Percentiles rank a stretch among this genome's conserved stretches.
Conservation (phyloP, 1,139 yeast species). For the Ashbya aceris region DNA sequence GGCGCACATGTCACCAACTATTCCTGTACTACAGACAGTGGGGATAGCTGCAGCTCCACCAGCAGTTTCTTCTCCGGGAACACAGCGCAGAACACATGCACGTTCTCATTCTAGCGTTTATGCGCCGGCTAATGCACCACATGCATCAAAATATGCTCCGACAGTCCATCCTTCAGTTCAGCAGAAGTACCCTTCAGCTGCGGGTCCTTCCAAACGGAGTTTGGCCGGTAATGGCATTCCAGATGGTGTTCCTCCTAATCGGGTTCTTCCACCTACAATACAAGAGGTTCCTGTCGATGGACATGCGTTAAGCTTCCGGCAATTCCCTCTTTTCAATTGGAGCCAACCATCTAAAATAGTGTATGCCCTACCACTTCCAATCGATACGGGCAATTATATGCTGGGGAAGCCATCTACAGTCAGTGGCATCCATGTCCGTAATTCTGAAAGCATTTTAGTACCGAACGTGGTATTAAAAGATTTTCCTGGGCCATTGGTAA, state of each 20-base stretch:
- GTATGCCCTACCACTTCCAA: constrained; percentile 36
- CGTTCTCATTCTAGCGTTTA: constrained; percentile 27
- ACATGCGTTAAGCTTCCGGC: constrained; percentile 37
- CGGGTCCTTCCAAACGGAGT: neutral
- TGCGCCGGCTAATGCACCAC: constrained; percentile 25
- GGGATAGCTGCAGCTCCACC: constrained; percentile 6
- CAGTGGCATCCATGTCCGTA: constrained; percentile 29
- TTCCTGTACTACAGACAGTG: constrained; percentile 9
- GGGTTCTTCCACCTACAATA: neutral
- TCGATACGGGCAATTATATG: constrained; percentile 11
- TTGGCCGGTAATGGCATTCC: no score
- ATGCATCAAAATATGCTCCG: constrained; percentile 33
- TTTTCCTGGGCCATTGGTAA: constrained; percentile 30
- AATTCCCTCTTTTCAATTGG: constrained; percentile 76
- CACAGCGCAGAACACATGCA: constrained; percentile 18
- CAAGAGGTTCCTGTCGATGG: constrained; percentile 12
- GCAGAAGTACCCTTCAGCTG: constrained; percentile 8
- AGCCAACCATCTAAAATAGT: constrained; percentile 41
- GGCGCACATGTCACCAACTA: neutral
- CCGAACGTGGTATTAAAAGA: constrained; percentile 25
- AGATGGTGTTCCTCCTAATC: constrained; percentile 1
- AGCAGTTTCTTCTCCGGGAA: constrained; percentile 10
- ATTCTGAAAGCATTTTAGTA: constrained; percentile 28
- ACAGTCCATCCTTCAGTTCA: constrained; percentile 31
- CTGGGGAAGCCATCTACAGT: constrained; percentile 12